phyloP scores from a whole-genome alignment of 2,329 filamentous ascomycete species.

The Teratosphaeria zuluensis region DNA sequence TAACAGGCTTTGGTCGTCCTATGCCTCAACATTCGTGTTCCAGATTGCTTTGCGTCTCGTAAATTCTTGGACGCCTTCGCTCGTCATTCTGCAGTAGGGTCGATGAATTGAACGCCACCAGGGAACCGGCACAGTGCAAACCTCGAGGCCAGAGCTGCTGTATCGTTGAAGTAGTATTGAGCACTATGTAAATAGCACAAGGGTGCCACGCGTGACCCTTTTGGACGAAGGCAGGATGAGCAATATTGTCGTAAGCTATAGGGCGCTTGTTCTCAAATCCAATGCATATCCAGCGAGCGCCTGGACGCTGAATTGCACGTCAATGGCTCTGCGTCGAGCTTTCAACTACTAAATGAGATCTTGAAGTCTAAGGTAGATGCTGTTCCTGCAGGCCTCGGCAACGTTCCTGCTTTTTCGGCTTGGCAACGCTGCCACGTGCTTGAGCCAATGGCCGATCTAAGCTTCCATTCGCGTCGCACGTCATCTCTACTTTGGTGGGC shows the following conservation, averaged over 20 bases:
- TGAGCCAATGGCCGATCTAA: not conserved
- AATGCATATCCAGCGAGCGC: not conserved
- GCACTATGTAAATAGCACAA: no score
- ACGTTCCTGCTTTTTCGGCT: not conserved
- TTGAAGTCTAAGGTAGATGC: not conserved
- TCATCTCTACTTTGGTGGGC: not conserved
- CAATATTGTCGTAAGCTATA: not conserved
- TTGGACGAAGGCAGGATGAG: not conserved
- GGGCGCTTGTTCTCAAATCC: not conserved
- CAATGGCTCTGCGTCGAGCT: not conserved
- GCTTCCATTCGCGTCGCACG: not conserved
- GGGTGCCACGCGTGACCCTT: not conserved
- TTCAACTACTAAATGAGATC: not conserved
- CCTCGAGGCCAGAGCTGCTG: no score
- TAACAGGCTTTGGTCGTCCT: no score
- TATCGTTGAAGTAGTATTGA: no score
- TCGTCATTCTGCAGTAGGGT: no score
- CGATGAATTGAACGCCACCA: no score
- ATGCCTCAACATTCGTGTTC: no score
- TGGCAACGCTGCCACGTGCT: not conserved
- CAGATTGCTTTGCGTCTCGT: no score
- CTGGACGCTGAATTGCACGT: not conserved
- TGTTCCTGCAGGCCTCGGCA: not conserved
- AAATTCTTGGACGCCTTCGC: no score
- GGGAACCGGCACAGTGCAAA: no score